Evolutionary conservation across 306 rosid genomes (phyloP).

Genomic region (Pterocarpus santalinus): DNA sequence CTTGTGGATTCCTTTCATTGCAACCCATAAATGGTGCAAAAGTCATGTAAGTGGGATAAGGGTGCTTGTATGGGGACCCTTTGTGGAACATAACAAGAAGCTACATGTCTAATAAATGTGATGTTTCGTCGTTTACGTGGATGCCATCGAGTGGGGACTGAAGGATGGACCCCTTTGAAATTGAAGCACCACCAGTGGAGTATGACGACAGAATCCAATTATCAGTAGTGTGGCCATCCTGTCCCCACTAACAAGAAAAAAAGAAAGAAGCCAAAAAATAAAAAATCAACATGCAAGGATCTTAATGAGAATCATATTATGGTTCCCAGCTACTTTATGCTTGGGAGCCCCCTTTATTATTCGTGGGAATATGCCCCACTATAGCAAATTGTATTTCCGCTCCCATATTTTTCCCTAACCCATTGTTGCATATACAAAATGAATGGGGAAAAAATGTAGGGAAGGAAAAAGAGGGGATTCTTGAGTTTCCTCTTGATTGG

Average conservation of each 20-base stretch:
- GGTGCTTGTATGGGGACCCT: slow-evolving; percentile 26
- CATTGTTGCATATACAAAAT: slow-evolving; percentile 10
- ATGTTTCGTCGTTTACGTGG: slow-evolving; percentile 52
- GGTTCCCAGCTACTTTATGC: slow-evolving; percentile 46
- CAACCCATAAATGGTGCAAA: slow-evolving; percentile 24
- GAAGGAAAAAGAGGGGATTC: no score
- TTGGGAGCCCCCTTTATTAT: slow-evolving; percentile 42
- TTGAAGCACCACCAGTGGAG: slow-evolving; percentile 29
- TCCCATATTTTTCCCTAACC: slow-evolving; percentile 1
- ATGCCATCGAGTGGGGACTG: slow-evolving; percentile 47
- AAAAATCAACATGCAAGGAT: slow-evolving; percentile 31
- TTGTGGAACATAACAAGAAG: slow-evolving; percentile 7
- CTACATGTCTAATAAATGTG: slow-evolving; percentile 49
- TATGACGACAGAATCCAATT: slow-evolving; percentile 52
- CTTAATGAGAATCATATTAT: slow-evolving; percentile 31
- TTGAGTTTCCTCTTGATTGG: no score
- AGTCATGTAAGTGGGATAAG: slow-evolving; percentile 20
- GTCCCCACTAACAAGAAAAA: slow-evolving; percentile 39
- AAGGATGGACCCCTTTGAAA: slow-evolving; percentile 39
- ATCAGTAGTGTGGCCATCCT: slow-evolving; percentile 35
- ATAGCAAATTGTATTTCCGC: neutral
- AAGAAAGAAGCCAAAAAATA: neutral
- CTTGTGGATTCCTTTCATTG: slow-evolving; percentile 33
- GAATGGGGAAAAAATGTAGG: no score
- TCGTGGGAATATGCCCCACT: slow-evolving; percentile 49